phyloP scores from a whole-genome alignment of 495 filamentous ascomycete genomes.

The Halenospora varia region DNA sequence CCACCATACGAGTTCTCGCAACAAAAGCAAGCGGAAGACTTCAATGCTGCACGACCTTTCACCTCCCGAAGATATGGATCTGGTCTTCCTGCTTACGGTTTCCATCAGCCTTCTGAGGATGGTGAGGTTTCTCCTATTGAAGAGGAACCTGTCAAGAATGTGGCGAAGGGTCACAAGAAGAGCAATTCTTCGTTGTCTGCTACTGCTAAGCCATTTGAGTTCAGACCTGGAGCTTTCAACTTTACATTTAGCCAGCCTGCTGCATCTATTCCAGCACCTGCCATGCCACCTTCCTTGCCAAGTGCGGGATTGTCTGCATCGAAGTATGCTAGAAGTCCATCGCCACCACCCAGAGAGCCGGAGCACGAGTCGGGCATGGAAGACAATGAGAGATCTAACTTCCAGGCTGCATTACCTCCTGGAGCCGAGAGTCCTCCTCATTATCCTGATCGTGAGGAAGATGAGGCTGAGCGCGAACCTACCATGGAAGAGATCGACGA shows the following conservation, averaged over 20 bases:
- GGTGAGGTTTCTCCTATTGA: conserved; percentile 21
- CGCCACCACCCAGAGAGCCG: conserved; percentile 28
- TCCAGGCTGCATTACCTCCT: conserved; percentile 25
- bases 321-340: conserved; percentile 35
- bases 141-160: conserved; percentile 21
- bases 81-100: conserved; percentile 25
- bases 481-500: conserved; percentile 80
- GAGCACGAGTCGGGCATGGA: conserved; percentile 18
- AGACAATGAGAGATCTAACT: conserved; percentile 24
- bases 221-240: conserved; percentile 40
- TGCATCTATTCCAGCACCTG: conserved; percentile 16
- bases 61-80: conserved; percentile 24
- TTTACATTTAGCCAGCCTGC: conserved; percentile 31
- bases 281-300: conserved; percentile 27
- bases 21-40: conserved; percentile 33
- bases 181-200: conserved; percentile 62
- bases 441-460: conserved; percentile 18
- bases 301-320: conserved; percentile 36
- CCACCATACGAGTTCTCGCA: conserved; percentile 39
- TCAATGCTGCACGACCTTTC: conserved; percentile 32
- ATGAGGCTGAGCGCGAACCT: conserved; percentile 20
- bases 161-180: conserved; percentile 35
- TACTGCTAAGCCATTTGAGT: conserved; percentile 62
- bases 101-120: conserved; percentile 6
- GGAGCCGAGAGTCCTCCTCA: conserved; percentile 27